A percentile compares a stretch with the other conserved stretches of the same genome.
phyloP scores from a whole-genome alignment of 2,329 filamentous ascomycete genomes.

The Venturiaceae sp. region DNA sequence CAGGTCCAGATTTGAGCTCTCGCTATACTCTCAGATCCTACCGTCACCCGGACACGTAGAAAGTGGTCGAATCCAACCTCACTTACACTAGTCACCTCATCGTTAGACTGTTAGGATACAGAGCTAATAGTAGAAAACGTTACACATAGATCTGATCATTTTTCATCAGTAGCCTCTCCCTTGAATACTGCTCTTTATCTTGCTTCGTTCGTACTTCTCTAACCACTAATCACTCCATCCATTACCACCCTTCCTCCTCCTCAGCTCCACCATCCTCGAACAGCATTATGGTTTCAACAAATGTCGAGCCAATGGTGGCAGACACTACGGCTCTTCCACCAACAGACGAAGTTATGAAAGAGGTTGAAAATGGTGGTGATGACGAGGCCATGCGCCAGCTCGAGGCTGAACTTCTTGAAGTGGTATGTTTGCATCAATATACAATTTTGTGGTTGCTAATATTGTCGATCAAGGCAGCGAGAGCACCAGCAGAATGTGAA shows the following conservation, averaged over 20 bases:
- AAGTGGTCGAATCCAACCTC: too few species aligned
- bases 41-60: too few species aligned
- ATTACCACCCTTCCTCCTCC: too few species aligned
- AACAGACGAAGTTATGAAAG: background rate
- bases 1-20: too few species aligned
- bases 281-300: background rate
- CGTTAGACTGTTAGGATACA: background rate
- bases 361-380: background rate
- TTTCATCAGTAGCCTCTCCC: background rate
- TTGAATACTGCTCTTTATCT: background rate
- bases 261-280: background rate
- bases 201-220: background rate
- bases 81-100: background rate
- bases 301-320: background rate
- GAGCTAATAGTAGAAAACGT: background rate
- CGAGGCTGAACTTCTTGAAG: background rate
- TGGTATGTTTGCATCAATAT: background rate
- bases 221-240: background rate
- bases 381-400: background rate
- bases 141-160: background rate
- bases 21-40: too few species aligned
- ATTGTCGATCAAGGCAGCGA: too few species aligned
- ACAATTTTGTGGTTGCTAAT: constrained; percentile 1
- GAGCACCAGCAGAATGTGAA: too few species aligned
- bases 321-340: background rate